Evolutionary conservation across 2,329 filamentous ascomycete species (phyloP), one percentile per base, ranked within the genome.

Genomic region (Colletotrichum echinochloae): DNA sequence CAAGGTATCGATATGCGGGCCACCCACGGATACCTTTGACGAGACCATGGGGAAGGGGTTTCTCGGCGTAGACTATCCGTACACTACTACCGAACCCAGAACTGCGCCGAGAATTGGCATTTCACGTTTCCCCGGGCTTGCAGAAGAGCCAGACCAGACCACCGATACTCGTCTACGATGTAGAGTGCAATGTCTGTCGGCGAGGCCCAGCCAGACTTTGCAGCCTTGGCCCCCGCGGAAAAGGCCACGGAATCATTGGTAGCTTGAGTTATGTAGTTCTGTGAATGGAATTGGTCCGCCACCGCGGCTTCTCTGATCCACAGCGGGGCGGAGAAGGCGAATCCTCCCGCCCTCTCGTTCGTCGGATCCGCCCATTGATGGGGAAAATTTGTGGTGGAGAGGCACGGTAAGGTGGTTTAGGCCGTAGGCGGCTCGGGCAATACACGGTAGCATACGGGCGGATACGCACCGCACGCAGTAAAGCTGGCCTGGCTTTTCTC

Each of bases 151-250:
- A 59, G 44, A 44, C 26, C 55, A 61, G 44, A 18, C 33, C 46
- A 49, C 26, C 18, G 39, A 14, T 48, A 59, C 11, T 26, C 55
- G 28, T n/a, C n/a, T n/a, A n/a, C n/a, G n/a, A n/a, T 14, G 41
- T 48, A 20, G 26, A 37, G 5, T 20, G 33, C 23, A 51, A 23
- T 48, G 28, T 52, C 49, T 9, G 39, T 28, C 23, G 49, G 60
- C 41, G 48, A 66, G 44, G 44, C 56, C 56, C 51, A 67, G 60
- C 35, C 54, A 60, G 39, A 60, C 54, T 60, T 60, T 28, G 60
- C 46, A 65, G 37, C 52, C 67, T 67, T 70, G 57, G 68, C 64
- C 64, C 37, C 68, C 64, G 35, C 61, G 56, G 57, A 39, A 52
- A 60, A 30, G 41, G 44, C n/a, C 64, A 41, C 46, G 20, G 39